Evolutionary conservation across 73 alveolate genomes (phyloP).

Genomic region (Stentor roeselii): DNA sequence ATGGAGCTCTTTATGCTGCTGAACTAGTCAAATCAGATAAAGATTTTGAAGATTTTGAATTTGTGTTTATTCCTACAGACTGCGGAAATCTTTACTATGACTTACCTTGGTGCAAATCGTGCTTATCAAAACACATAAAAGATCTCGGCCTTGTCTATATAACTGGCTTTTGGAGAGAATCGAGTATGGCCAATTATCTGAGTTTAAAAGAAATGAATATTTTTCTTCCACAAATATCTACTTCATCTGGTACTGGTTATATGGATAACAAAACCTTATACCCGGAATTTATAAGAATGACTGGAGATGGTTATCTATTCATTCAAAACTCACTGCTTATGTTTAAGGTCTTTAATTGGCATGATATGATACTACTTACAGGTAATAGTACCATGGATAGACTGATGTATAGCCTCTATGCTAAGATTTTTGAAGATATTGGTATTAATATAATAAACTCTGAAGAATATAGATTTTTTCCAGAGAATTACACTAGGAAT

Average conservation of each 20-base stretch:
- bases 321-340: no score
- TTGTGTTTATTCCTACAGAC: not conserved
- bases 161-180: not conserved
- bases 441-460: not conserved
- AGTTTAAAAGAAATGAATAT: not conserved
- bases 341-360: no score
- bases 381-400: not conserved
- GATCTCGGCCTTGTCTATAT: not conserved
- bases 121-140: not conserved
- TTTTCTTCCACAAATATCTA: not conserved
- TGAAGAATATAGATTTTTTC: not conserved
- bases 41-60: not conserved
- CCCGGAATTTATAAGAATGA: not conserved
- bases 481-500: not conserved
- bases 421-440: not conserved
- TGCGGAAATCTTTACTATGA: not conserved
- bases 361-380: no score
- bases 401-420: not conserved
- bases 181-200: not conserved
- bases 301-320: not conserved
- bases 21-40: not conserved
- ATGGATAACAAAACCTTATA: not conserved
- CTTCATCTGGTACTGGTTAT: not conserved
- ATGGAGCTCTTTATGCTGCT: not conserved
- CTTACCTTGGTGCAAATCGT: not conserved